Evolutionary conservation across 495 filamentous ascomycete genomes (phyloP).

Genomic region (Durotheca rogersii): DNA sequence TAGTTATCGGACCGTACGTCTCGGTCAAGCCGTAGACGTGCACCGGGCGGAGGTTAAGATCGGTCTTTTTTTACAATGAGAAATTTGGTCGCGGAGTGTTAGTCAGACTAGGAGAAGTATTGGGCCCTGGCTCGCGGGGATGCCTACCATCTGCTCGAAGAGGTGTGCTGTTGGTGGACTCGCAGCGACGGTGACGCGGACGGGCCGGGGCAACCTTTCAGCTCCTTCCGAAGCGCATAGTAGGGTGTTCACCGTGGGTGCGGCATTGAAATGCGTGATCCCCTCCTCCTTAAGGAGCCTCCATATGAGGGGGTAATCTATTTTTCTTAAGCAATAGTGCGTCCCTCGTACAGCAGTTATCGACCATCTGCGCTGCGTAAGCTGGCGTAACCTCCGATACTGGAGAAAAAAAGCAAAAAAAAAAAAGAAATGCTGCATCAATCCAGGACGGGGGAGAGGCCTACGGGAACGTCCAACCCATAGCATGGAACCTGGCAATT

Average conservation of each 20-base stretch:
- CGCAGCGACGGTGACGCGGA: slow-evolving; percentile 90
- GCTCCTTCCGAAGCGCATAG: slow-evolving; percentile 78
- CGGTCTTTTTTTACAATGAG: slow-evolving; percentile 31
- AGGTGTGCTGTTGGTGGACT: slow-evolving; percentile 84
- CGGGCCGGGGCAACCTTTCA: slow-evolving; percentile 62
- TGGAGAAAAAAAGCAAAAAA: background rate
- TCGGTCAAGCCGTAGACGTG: slow-evolving; percentile 96
- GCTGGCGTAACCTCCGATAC: slow-evolving; percentile 27
- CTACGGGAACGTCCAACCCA: slow-evolving; percentile 77
- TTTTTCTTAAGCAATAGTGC: slow-evolving; percentile 91
- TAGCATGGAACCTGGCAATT: slow-evolving; percentile 71
- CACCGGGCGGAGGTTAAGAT: slow-evolving; percentile 83
- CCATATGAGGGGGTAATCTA: slow-evolving; percentile 95
- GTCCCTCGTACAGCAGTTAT: slow-evolving; percentile 89
- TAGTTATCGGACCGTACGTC: slow-evolving; percentile 95
- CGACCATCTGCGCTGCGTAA: slow-evolving; percentile 62
- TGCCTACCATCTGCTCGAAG: slow-evolving; percentile 81
- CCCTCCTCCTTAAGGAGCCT: slow-evolving; percentile 74
- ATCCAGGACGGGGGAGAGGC: background rate
- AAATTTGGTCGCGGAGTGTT: too few species aligned
- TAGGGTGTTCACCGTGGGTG: slow-evolving; percentile 93
- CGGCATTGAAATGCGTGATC: slow-evolving; percentile 94
- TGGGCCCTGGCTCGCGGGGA: background rate
- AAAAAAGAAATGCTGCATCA: background rate
- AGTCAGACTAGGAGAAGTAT: background rate